Evolutionary conservation across 768 basidiomycete genomes (phyloP).

Genomic region (Termitomyces titanicus): DNA sequence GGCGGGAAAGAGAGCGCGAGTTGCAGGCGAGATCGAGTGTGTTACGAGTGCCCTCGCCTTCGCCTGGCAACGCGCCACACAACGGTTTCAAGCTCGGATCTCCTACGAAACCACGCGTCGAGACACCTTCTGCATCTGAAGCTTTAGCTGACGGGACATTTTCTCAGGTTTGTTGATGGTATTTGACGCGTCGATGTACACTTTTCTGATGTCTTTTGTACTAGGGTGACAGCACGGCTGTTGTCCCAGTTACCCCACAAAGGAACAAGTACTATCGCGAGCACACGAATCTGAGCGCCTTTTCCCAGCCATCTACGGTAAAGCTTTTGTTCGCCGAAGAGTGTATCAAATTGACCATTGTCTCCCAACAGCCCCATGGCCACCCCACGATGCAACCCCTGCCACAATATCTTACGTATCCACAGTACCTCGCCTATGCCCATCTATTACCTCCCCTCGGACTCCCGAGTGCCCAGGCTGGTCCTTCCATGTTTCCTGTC

Average conservation of each 20-base stretch:
- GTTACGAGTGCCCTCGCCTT: constrained; percentile 44
- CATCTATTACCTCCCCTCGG: constrained; percentile 24
- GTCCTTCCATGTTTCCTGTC: constrained; percentile 36
- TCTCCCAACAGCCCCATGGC: constrained; percentile 26
- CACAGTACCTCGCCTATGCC: constrained; percentile 31
- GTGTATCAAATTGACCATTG: constrained; percentile 10
- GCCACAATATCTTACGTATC: constrained; percentile 33
- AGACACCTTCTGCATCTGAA: constrained; percentile 30
- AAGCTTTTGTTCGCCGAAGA: too few relatives aligned
- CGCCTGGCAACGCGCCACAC: constrained; percentile 47
- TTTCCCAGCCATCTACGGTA: constrained; percentile 7
- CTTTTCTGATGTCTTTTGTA: constrained; percentile 1
- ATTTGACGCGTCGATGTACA: constrained; percentile 27
- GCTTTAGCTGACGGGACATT: constrained; percentile 23
- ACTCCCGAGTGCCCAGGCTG: constrained; percentile 27
- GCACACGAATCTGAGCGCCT: constrained; percentile 34
- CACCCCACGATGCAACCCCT: constrained; percentile 20
- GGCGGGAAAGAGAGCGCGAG: constrained; percentile 46
- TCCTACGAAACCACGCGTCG: constrained; percentile 57
- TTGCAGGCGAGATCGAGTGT: constrained; percentile 26
- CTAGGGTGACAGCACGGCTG: constrained; percentile 11
- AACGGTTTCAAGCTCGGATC: constrained; percentile 42
- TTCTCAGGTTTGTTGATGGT: constrained; percentile 39
- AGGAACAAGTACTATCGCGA: constrained; percentile 61
- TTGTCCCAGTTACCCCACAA: constrained; percentile 53